Evolutionary conservation across 225 moss, liverwort and hornwort species (phyloP).

Genomic region (Rhytidiadelphus loreus): DNA sequence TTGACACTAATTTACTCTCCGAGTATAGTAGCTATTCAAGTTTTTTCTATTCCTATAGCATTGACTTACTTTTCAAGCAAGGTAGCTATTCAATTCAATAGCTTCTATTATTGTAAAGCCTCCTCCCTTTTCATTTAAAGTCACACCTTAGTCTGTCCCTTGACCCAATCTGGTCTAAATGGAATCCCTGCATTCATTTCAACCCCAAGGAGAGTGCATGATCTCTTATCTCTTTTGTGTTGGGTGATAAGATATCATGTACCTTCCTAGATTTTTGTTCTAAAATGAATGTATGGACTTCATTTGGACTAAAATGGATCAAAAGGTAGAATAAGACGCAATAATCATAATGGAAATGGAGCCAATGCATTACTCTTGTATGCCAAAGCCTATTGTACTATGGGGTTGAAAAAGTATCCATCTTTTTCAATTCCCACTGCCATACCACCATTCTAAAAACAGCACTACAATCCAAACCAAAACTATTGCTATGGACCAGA

Average conservation of each 20-base stretch:
- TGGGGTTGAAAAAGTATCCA: rapidly evolving
- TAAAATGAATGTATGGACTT: background rate
- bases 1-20: background rate
- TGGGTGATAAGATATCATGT: background rate
- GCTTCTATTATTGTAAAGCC: background rate
- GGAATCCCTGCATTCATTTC: background rate
- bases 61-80: rapidly evolving
- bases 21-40: background rate
- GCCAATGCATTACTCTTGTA: background rate
- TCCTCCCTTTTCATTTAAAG: background rate
- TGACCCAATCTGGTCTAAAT: too few relatives aligned
- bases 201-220: rapidly evolving
- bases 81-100: rapidly evolving
- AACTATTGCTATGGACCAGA: rapidly evolving
- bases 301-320: background rate
- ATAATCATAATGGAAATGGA: background rate
- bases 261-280: background rate
- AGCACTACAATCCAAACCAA: background rate
- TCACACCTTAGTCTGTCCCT: rapidly evolving
- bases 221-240: background rate
- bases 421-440: background rate
- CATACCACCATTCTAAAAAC: too few relatives aligned
- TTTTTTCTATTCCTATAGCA: background rate
- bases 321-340: rapidly evolving
- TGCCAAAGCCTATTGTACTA: rapidly evolving